phyloP scores from a whole-genome alignment of 2,329 filamentous ascomycete species.

The Mollisia scopiformis region DNA sequence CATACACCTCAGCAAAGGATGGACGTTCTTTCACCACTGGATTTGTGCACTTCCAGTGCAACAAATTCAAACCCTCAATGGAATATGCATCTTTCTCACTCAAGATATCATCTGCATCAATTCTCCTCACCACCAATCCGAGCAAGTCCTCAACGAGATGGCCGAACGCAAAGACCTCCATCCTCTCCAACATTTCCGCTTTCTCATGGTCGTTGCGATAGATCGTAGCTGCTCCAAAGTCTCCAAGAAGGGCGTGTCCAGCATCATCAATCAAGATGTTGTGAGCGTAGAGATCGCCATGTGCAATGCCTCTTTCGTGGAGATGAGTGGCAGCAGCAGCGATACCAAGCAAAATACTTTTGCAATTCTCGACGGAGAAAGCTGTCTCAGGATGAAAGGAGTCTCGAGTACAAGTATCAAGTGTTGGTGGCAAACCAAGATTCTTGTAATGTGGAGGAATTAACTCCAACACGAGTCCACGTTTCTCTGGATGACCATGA shows the following conservation, averaged over 20 bases:
- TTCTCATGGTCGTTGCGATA: slow-evolving; percentile 37
- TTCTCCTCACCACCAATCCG: slow-evolving; percentile 35
- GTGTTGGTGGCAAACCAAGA: slow-evolving; percentile 47
- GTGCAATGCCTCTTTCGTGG: slow-evolving; percentile 46
- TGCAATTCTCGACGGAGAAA: slow-evolving; percentile 36
- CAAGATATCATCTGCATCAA: slow-evolving; percentile 23
- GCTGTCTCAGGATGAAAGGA: slow-evolving; percentile 39
- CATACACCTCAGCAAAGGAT: slow-evolving; percentile 29
- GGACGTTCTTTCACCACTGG: slow-evolving; percentile 34
- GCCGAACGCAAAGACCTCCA: slow-evolving; percentile 52
- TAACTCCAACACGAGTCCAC: slow-evolving; percentile 50
- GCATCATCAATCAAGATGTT: slow-evolving; percentile 47
- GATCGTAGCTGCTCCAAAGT: slow-evolving; percentile 51
- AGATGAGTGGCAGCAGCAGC: slow-evolving; percentile 48
- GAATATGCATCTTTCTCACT: slow-evolving; percentile 33
- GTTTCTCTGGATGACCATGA: slow-evolving; percentile 42
- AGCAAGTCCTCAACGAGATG: slow-evolving; percentile 50
- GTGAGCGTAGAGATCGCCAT: slow-evolving; percentile 52
- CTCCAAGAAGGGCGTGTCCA: slow-evolving; percentile 49
- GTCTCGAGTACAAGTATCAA: slow-evolving; percentile 50
- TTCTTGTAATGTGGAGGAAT: slow-evolving; percentile 46
- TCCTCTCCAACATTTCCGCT: slow-evolving; percentile 40
- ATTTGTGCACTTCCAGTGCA: slow-evolving; percentile 35
- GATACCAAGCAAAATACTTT: slow-evolving; percentile 44
- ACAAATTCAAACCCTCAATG: slow-evolving; percentile 30